Conservation (phyloP, 768 basidiomycete genomes). For the Lepiota venenata region DNA sequence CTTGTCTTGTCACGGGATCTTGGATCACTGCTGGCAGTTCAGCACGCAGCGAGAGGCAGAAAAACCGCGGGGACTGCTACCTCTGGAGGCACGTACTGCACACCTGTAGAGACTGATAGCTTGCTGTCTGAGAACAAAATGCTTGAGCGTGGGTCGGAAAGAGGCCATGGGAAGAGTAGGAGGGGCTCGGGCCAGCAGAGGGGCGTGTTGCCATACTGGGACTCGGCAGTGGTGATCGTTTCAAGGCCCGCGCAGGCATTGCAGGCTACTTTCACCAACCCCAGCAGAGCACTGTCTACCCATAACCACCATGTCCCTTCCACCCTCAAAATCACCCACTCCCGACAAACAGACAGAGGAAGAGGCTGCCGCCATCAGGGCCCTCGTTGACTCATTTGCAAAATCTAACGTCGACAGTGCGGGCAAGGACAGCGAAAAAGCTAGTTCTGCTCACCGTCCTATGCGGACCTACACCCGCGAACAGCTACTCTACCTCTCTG, state of each 20-base stretch:
- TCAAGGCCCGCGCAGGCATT: slow-evolving; percentile 35
- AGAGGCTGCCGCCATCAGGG: slow-evolving; percentile 15
- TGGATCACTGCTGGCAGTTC: slow-evolving; percentile 48
- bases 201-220: slow-evolving; percentile 14
- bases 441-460: slow-evolving; percentile 31
- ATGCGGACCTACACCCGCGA: slow-evolving; percentile 67
- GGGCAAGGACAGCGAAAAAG: background rate
- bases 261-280: slow-evolving; percentile 16
- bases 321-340: slow-evolving; percentile 14
- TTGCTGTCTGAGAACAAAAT: slow-evolving; percentile 68
- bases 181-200: slow-evolving; percentile 10
- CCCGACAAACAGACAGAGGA: slow-evolving; percentile 11
- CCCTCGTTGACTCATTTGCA: slow-evolving; percentile 17
- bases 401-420: slow-evolving; percentile 7
- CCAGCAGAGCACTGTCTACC: slow-evolving; percentile 15
- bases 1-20: slow-evolving; percentile 54
- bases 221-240: slow-evolving; percentile 28
- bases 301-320: slow-evolving; percentile 18
- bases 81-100: slow-evolving; percentile 65
- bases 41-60: slow-evolving; percentile 4
- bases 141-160: slow-evolving; percentile 51
- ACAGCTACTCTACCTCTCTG: slow-evolving; percentile 64
- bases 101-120: slow-evolving; percentile 61
- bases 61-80: slow-evolving; percentile 30
- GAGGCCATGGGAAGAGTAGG: slow-evolving; percentile 17